Percentiles rank a stretch among this genome's conserved stretches.
Evolutionary conservation across 2,329 filamentous ascomycete genomes (phyloP).

Genomic region (Didymella pinodella): DNA sequence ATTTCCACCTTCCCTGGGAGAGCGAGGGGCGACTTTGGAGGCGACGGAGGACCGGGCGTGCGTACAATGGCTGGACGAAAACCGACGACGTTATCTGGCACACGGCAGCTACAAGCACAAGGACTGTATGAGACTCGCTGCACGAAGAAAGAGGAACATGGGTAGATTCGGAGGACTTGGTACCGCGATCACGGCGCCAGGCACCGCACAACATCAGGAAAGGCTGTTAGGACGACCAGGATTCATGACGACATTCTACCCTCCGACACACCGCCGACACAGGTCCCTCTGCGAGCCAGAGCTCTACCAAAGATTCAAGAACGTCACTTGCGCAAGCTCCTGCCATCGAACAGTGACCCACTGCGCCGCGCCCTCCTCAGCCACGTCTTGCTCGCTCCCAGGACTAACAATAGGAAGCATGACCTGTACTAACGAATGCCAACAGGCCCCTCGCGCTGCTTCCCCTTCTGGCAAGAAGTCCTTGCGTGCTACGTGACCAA

Average conservation of each 20-base stretch:
- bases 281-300: background rate
- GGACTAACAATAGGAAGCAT: background rate
- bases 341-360: background rate
- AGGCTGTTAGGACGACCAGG: background rate
- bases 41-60: slow-evolving; percentile 16
- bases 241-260: background rate
- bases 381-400: background rate
- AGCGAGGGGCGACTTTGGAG: slow-evolving; percentile 14
- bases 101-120: slow-evolving; percentile 5
- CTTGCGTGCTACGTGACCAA: slow-evolving; percentile 98
- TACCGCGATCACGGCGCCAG: background rate
- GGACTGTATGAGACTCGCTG: background rate
- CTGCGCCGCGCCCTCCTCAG: background rate
- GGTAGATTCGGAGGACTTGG: background rate
- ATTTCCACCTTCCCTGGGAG: background rate
- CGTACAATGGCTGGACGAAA: slow-evolving; percentile 32
- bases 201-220: background rate
- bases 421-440: slow-evolving; percentile 2
- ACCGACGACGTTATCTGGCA: slow-evolving; percentile 15
- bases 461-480: slow-evolving; percentile 99
- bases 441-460: slow-evolving; percentile 80
- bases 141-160: background rate
- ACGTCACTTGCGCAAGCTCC: background rate
- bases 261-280: background rate
- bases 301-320: background rate